Percentiles rank a stretch among this genome's conserved stretches.
These are phyloP conservation scores for Zychaea mexicana DNA, from an alignment of 371 early-diverging fungal species.

Conservation along the genomic window DNA sequence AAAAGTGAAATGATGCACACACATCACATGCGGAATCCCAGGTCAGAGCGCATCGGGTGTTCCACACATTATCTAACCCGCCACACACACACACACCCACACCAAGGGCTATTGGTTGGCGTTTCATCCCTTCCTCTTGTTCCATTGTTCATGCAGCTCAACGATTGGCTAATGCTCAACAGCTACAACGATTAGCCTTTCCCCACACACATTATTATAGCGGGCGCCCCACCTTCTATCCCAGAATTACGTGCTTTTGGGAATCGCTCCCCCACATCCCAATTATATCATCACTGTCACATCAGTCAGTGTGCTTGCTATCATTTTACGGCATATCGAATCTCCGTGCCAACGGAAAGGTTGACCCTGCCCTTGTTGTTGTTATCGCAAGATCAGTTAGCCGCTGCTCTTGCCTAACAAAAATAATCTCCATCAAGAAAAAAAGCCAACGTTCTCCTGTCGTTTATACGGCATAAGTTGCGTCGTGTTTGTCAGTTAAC, in stretches of 20 bases:
- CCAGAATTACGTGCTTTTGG: too few species aligned
- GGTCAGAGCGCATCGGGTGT: not conserved
- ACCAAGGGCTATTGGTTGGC: not conserved
- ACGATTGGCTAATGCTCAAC: not conserved
- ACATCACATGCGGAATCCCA: slow-evolving; percentile 1
- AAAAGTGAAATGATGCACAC: not conserved
- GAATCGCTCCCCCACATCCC: not conserved
- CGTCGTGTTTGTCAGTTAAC: too few species aligned
- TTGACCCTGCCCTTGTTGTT: not conserved
- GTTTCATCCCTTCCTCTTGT: not conserved
- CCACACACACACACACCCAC: not conserved
- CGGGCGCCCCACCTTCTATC: too few species aligned
- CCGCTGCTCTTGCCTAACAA: too few species aligned
- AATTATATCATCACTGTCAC: not conserved
- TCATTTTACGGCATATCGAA: not conserved
- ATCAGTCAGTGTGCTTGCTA: too few species aligned
- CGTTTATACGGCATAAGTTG: too few species aligned
- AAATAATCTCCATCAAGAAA: too few species aligned
- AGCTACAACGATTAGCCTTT: not conserved
- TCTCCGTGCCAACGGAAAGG: slow-evolving; percentile 1
- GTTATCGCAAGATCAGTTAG: not conserved
- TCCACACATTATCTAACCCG: not conserved
- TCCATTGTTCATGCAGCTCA: slow-evolving; percentile 1
- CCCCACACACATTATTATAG: not conserved
- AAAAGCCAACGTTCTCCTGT: too few species aligned